Evolutionary conservation across 83 land plant genomes (phyloP), one percentile per base, ranked within the genome.

Genomic region (Picea engelmannii): DNA sequence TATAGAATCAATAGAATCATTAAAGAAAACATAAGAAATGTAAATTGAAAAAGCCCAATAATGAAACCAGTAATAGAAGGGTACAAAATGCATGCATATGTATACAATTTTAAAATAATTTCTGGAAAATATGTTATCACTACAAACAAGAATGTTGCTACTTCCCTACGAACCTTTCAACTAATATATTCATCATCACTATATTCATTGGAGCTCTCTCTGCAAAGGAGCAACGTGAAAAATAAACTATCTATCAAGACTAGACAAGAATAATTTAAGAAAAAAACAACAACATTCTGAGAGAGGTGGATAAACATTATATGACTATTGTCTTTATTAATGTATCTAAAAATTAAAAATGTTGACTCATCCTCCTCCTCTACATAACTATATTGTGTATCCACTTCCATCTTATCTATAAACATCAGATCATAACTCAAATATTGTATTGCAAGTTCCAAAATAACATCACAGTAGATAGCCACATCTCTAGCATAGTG

Each of bases 101-200:
- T 80, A 81, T 98, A 96, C 40, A 98, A 82, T 65, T 76, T 86
- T 11, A 89, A 84, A 3, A 96, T 88, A 91, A 98, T 91, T 89
- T 96, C 95, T 66, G 97, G 97, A 10, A 96, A 93, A 66, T 96
- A 98, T 65, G 91, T 90, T 82, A 98, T 98, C 63, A 95, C 86
- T 35, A 92, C 98, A 27, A 92, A 86, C 64, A 98, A 86, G 85
- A 91, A 94, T 62, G 94, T 98, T 21, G 95, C 96, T 60, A 96
- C 97, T 83, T 97, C 99, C 85, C 98, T 90, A 75, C 96, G 85
- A 66, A 98, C 99, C 82, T 95, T 98, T 98, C 99, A 98, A 83
- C 99, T 95, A 23, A 87, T 87, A 88, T 98, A 97, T 68, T 98
- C 35, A 31, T 31, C 35, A 31, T 31, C 35, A 31, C 35, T 31